These are phyloP conservation scores for Bretschneidera sinensis DNA, from an alignment of 345 rosid species.

Conservation along the genomic window DNA sequence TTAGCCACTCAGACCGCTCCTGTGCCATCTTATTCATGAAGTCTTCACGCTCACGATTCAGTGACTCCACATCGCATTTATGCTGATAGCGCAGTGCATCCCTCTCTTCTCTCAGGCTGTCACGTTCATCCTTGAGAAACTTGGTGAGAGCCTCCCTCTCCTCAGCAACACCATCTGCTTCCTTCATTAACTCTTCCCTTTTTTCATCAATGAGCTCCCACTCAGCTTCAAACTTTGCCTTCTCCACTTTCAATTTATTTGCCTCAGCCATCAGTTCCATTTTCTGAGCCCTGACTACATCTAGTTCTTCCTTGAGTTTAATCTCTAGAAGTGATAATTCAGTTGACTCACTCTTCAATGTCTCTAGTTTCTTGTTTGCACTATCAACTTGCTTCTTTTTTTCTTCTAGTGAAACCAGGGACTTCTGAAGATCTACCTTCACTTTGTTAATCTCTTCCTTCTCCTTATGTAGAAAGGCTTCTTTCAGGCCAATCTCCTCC, in stretches of 20 bases:
- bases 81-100: conserved; percentile 64
- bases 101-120: conserved; percentile 65
- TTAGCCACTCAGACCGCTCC: conserved; percentile 84
- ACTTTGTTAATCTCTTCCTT: conserved; percentile 49
- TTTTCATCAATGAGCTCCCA: conserved; percentile 97
- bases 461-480: conserved; percentile 45
- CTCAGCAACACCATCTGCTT: conserved; percentile 47
- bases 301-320: conserved; percentile 95
- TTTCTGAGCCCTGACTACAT: conserved; percentile 70
- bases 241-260: conserved; percentile 69
- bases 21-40: conserved; percentile 71
- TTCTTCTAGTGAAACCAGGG: conserved; percentile 62
- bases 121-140: conserved; percentile 79
- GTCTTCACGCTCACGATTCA: conserved; percentile 76
- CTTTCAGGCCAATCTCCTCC: conserved; percentile 44
- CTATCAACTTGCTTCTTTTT: conserved; percentile 54
- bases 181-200: conserved; percentile 65
- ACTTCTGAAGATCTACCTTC: conserved; percentile 61
- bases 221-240: conserved; percentile 78
- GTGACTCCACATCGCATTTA: conserved; percentile 50
- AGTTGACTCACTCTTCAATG: conserved; percentile 67
- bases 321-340: conserved; percentile 70
- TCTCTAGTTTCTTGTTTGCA: conserved; percentile 65
- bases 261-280: conserved; percentile 72
- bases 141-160: conserved; percentile 60